A percentile compares a stretch with the other conserved stretches of the same genome.
These are phyloP conservation scores for Pilatotrama ljubarskyi DNA, from an alignment of 768 basidiomycete species.

Conservation along the genomic window DNA sequence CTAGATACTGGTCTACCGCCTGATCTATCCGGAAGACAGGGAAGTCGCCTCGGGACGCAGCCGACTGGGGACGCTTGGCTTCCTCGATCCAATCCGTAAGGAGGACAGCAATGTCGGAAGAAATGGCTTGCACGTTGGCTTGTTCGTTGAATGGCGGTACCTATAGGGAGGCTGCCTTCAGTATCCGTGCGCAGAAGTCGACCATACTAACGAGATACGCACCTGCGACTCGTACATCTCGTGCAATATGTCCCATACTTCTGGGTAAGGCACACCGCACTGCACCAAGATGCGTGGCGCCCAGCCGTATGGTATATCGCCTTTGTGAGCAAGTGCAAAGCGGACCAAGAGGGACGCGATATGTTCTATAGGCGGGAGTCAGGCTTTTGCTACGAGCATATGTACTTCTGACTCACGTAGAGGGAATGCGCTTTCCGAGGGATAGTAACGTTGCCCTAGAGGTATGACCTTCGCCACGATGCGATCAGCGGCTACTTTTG, in stretches of 20 bases:
- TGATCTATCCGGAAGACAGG: slow-evolving; percentile 77
- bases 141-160: slow-evolving; percentile 84
- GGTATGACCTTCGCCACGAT: slow-evolving; percentile 65
- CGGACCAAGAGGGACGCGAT: slow-evolving; percentile 74
- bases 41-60: slow-evolving; percentile 60
- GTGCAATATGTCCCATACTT: slow-evolving; percentile 84
- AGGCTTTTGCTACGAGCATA: not conserved
- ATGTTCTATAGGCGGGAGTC: slow-evolving; percentile 51
- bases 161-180: slow-evolving; percentile 35
- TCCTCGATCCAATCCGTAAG: slow-evolving; percentile 80
- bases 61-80: slow-evolving; percentile 72
- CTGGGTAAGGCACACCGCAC: slow-evolving; percentile 77
- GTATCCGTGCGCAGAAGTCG: slow-evolving; percentile 4
- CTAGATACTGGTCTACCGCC: slow-evolving; percentile 72
- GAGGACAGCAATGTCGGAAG: slow-evolving; percentile 80
- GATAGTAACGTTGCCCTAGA: slow-evolving; percentile 84
- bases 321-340: slow-evolving; percentile 64
- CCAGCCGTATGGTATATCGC: slow-evolving; percentile 74
- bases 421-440: slow-evolving; percentile 89
- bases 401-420: slow-evolving; percentile 54
- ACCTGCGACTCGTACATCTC: slow-evolving; percentile 79
- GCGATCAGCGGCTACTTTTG: slow-evolving; percentile 55
- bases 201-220: slow-evolving; percentile 19
- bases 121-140: slow-evolving; percentile 75
- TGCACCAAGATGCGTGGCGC: slow-evolving; percentile 74